phyloP scores from a whole-genome alignment of 495 filamentous ascomycete species.

The Tuber microsphaerosporum region DNA sequence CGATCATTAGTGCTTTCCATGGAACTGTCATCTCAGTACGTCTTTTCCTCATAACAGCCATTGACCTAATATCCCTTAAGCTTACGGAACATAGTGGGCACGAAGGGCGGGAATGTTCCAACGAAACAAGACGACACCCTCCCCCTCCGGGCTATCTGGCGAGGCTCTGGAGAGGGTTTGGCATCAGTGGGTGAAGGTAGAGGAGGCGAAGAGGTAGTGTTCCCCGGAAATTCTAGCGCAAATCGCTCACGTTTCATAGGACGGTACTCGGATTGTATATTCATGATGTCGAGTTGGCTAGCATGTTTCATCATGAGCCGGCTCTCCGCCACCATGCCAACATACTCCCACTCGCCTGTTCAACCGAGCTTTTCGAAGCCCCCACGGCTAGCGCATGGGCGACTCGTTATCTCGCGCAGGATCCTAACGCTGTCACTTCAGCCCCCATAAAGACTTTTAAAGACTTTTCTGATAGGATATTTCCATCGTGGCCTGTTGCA shows the following conservation, averaged over 20 bases:
- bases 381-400: slow-evolving; percentile 19
- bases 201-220: slow-evolving; percentile 22
- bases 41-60: background rate
- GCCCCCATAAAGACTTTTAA: slow-evolving; percentile 1
- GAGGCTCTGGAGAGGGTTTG: slow-evolving; percentile 19
- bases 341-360: background rate
- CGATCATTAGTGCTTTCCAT: slow-evolving; percentile 30
- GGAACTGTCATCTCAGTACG: slow-evolving; percentile 32
- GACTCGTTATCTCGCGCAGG: slow-evolving; percentile 2
- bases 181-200: slow-evolving; percentile 25
- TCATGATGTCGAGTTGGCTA: slow-evolving; percentile 28
- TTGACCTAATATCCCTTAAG: background rate
- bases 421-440: background rate
- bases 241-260: slow-evolving; percentile 10
- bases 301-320: slow-evolving; percentile 28
- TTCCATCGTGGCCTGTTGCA: background rate
- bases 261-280: slow-evolving; percentile 30
- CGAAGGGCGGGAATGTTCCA: slow-evolving; percentile 24
- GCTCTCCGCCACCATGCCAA: slow-evolving; percentile 19
- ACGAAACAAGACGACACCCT: background rate
- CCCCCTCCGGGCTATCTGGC: slow-evolving; percentile 7
- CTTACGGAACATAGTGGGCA: slow-evolving; percentile 20
- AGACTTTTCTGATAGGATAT: slow-evolving; percentile 2
- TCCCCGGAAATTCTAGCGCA: background rate
- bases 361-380: slow-evolving; percentile 25